These are phyloP conservation scores for Exutisphaerella laricina DNA, from an alignment of 2,329 filamentous ascomycete species.

Conservation along the genomic window DNA sequence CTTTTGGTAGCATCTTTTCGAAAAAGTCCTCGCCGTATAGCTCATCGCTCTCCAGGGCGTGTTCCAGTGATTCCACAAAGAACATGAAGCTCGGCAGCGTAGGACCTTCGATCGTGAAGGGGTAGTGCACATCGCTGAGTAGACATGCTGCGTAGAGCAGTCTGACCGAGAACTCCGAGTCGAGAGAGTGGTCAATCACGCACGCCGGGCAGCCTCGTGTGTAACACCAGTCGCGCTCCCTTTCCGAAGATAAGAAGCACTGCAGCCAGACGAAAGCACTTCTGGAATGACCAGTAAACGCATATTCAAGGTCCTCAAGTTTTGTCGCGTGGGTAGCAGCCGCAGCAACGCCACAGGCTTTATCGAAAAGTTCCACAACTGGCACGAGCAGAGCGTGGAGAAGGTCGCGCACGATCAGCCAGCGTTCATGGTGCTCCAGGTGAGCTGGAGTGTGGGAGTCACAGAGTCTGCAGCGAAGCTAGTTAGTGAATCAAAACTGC, in stretches of 20 bases:
- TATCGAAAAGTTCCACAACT: slow-evolving; percentile 52
- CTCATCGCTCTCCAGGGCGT: slow-evolving; percentile 38
- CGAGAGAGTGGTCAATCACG: slow-evolving; percentile 40
- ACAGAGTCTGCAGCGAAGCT: slow-evolving; percentile 44
- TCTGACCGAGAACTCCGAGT: slow-evolving; percentile 45
- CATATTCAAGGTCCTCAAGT: slow-evolving; percentile 51
- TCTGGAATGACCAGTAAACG: slow-evolving; percentile 52
- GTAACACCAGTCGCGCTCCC: slow-evolving; percentile 51
- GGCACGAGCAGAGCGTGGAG: slow-evolving; percentile 55
- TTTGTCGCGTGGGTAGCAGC: slow-evolving; percentile 45
- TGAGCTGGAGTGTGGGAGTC: slow-evolving; percentile 35
- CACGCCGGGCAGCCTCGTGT: slow-evolving; percentile 52
- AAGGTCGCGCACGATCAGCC: slow-evolving; percentile 53
- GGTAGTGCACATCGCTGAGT: slow-evolving; percentile 39
- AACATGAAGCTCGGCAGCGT: slow-evolving; percentile 35
- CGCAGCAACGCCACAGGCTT: slow-evolving; percentile 49
- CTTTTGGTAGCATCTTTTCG: slow-evolving; percentile 41
- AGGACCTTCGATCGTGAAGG: slow-evolving; percentile 31
- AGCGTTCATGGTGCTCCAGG: slow-evolving; percentile 34
- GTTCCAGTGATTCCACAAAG: slow-evolving; percentile 40
- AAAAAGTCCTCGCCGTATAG: slow-evolving; percentile 43
- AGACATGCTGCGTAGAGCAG: slow-evolving; percentile 45
- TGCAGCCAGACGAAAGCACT: slow-evolving; percentile 55
- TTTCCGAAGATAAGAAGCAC: slow-evolving; percentile 50
- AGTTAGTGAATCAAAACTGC: slow-evolving; percentile 26